Conservation (phyloP, 2,329 filamentous ascomycete species). For the Epichloe sp. region DNA sequence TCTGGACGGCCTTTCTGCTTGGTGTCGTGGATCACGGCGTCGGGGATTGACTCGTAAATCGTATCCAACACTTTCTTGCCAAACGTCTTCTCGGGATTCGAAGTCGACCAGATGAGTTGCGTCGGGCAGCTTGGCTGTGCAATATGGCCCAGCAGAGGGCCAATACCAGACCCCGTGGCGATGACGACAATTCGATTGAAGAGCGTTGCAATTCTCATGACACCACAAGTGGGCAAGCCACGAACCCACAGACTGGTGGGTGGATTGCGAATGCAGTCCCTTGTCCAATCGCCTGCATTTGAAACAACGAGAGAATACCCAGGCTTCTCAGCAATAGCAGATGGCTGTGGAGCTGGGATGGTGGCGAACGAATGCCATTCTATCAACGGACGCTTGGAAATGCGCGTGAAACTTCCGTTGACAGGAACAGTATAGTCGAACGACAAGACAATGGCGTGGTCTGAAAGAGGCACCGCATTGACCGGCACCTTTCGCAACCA, state of each 20-base stretch:
- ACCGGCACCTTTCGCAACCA: constrained; percentile 56
- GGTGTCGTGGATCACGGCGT: constrained; percentile 57
- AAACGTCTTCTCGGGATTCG: constrained; percentile 48
- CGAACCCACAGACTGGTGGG: constrained; percentile 54
- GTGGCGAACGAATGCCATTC: constrained; percentile 71
- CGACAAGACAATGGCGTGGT: constrained; percentile 58
- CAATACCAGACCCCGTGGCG: constrained; percentile 62
- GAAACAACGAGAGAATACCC: constrained; percentile 59
- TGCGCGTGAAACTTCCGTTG: constrained; percentile 32
- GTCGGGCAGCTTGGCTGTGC: constrained; percentile 34
- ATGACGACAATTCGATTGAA: constrained; percentile 55
- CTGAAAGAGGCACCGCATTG: constrained; percentile 51
- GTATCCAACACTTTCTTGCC: constrained; percentile 41
- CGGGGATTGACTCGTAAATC: constrained; percentile 43
- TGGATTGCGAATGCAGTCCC: constrained; percentile 45
- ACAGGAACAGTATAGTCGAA: constrained; percentile 51
- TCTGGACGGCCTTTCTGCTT: constrained; percentile 44
- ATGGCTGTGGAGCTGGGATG: constrained; percentile 42
- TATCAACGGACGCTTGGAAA: constrained; percentile 48
- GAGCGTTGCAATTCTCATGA: constrained; percentile 52
- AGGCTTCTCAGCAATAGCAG: constrained; percentile 11
- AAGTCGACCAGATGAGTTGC: constrained; percentile 58
- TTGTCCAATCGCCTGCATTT: constrained; percentile 65
- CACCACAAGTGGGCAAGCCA: constrained; percentile 52
- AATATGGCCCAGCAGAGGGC: constrained; percentile 50